Conservation (phyloP, 2,329 filamentous ascomycete genomes). For the Aspergillus caelatus region DNA sequence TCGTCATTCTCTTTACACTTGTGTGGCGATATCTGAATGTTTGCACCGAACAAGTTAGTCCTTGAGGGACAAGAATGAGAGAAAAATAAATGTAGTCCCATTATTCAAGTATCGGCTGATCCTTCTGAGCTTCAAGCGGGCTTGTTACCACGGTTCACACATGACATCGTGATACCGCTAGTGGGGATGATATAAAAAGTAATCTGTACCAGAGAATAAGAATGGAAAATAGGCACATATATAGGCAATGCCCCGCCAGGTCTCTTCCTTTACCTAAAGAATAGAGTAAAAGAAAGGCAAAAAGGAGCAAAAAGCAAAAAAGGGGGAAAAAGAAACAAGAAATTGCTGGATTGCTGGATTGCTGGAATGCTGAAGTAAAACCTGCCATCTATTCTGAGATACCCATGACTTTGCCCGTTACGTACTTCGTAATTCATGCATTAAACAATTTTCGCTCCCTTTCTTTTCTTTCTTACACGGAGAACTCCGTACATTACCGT, state of each 20-base stretch:
- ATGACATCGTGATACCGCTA: constrained; percentile 20
- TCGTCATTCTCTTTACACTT: not conserved
- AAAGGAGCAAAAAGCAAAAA: not conserved
- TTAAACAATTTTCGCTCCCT: not conserved
- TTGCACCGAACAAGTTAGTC: not conserved
- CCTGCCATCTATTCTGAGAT: not conserved
- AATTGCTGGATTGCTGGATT: not conserved
- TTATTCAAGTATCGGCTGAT: not conserved
- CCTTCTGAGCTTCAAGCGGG: not conserved
- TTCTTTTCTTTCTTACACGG: not conserved
- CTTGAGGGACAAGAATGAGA: not conserved
- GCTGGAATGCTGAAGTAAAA: not conserved
- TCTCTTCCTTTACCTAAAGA: not conserved
- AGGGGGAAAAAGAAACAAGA: not conserved
- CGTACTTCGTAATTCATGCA: not conserved
- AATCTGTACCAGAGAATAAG: constrained; percentile 5
- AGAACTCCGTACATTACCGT: not conserved
- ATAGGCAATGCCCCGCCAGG: not conserved
- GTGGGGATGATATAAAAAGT: constrained; percentile 22
- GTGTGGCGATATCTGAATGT: not conserved
- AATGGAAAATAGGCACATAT: not conserved
- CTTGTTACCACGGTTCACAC: constrained; percentile 20
- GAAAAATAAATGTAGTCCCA: not conserved
- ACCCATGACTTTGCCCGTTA: not conserved
- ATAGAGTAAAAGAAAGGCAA: not conserved